phyloP scores from a whole-genome alignment of 2,329 filamentous ascomycete species.

The Aspergillus amoenus region DNA sequence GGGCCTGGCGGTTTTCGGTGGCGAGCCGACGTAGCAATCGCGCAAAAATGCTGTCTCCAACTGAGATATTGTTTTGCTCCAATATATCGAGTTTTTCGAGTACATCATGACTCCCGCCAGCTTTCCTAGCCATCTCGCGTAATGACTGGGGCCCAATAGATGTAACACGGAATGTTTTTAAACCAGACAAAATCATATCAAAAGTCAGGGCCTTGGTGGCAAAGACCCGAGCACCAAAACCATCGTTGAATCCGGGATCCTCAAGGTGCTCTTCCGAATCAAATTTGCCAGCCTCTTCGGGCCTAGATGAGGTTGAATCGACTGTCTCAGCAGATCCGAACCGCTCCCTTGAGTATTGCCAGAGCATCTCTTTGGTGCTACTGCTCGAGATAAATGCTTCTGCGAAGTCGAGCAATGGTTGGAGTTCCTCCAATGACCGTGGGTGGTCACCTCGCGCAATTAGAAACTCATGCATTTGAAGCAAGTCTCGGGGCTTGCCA shows the following conservation, averaged over 20 bases:
- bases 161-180: conserved; percentile 69
- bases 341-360: conserved; percentile 19
- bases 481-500: conserved; percentile 39
- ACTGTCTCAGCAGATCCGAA: conserved; percentile 18
- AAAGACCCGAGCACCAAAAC: conserved; percentile 76
- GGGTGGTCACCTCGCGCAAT: conserved; percentile 45
- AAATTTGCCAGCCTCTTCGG: not conserved
- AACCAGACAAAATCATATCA: conserved; percentile 68
- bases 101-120: conserved; percentile 58
- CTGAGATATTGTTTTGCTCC: conserved; percentile 59
- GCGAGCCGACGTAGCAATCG: conserved; percentile 66
- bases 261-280: conserved; percentile 12
- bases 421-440: conserved; percentile 33
- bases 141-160: conserved; percentile 73
- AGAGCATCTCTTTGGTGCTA: conserved; percentile 24
- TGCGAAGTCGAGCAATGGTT: conserved; percentile 42
- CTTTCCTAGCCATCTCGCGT: conserved; percentile 71
- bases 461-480: conserved; percentile 50
- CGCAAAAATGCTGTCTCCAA: conserved; percentile 64
- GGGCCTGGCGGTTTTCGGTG: conserved; percentile 51
- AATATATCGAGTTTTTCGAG: conserved; percentile 61
- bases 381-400: conserved; percentile 26
- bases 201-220: conserved; percentile 73
- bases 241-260: conserved; percentile 61
- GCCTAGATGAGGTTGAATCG: not conserved